Percentiles rank a stretch among this genome's conserved stretches.
phyloP scores from a whole-genome alignment of 2,329 filamentous ascomycete genomes.

The Colletotrichum melonis region DNA sequence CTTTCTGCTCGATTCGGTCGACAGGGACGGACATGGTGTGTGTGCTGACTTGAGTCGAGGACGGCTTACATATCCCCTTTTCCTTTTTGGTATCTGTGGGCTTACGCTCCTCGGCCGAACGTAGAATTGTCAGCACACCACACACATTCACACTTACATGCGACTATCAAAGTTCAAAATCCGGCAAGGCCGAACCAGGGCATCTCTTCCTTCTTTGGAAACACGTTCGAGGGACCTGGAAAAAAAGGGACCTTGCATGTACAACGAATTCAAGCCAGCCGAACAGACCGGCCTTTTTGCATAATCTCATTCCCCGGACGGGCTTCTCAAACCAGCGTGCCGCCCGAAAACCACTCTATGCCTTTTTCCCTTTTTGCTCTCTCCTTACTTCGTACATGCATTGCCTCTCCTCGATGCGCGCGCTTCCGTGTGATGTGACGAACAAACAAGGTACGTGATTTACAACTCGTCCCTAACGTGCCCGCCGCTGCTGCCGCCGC shows the following conservation, averaged over 20 bases:
- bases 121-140: background rate
- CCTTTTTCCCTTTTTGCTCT: background rate
- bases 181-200: background rate
- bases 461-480: slow-evolving; percentile 61
- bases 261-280: background rate
- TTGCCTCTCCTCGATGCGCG: background rate
- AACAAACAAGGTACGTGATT: slow-evolving; percentile 13
- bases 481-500: slow-evolving; percentile 8
- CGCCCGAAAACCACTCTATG: slow-evolving; percentile 2
- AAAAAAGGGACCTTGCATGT: background rate
- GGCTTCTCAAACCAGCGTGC: background rate
- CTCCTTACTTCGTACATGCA: slow-evolving; percentile 13
- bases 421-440: background rate
- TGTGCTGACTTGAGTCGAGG: background rate
- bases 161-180: background rate
- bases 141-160: background rate
- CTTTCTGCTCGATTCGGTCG: background rate
- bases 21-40: background rate
- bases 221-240: background rate
- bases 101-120: background rate
- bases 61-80: background rate
- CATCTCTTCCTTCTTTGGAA: background rate
- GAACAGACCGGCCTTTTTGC: background rate
- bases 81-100: background rate
- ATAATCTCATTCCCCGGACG: background rate